Evolutionary conservation across 768 basidiomycete species (phyloP).

Genomic region (Asterophora lycoperdoides): DNA sequence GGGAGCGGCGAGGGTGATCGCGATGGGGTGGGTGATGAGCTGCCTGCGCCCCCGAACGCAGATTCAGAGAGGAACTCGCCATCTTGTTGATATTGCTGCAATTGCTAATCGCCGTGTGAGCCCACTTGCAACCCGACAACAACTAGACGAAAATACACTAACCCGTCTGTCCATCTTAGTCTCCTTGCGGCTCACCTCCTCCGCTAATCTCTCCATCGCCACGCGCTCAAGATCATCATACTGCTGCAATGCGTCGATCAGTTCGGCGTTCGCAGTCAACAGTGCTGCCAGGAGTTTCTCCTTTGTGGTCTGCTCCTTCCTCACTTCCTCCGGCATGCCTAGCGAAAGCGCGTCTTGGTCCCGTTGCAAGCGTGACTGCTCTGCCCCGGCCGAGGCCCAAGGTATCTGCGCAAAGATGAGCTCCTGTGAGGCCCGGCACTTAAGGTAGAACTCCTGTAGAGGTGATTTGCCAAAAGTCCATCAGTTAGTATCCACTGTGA

Average conservation of each 20-base stretch:
- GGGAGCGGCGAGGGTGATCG: conserved; percentile 38
- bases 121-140: neutral
- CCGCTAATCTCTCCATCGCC: conserved; percentile 56
- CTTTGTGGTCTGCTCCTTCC: conserved; percentile 55
- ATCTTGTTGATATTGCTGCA: conserved; percentile 36
- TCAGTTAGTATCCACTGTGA: neutral
- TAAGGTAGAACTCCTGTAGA: conserved; percentile 72
- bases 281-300: conserved; percentile 72
- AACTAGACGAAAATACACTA: conserved; percentile 18
- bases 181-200: conserved; percentile 70
- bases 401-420: conserved; percentile 83
- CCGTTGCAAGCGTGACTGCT: conserved; percentile 50
- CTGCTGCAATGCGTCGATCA: conserved; percentile 63
- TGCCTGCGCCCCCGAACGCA: conserved; percentile 18
- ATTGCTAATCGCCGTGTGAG: conserved; percentile 19
- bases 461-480: neutral
- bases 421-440: conserved; percentile 80
- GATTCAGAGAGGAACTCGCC: conserved; percentile 29
- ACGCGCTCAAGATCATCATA: conserved; percentile 77
- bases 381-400: conserved; percentile 84
- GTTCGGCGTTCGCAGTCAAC: conserved; percentile 68
- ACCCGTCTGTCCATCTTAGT: conserved; percentile 65
- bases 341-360: conserved; percentile 18
- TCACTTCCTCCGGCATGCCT: conserved; percentile 26
- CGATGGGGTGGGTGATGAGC: conserved; percentile 42